phyloP scores from a whole-genome alignment of 2,329 filamentous ascomycete species.

The Phaeosphaeriaceae sp. region DNA sequence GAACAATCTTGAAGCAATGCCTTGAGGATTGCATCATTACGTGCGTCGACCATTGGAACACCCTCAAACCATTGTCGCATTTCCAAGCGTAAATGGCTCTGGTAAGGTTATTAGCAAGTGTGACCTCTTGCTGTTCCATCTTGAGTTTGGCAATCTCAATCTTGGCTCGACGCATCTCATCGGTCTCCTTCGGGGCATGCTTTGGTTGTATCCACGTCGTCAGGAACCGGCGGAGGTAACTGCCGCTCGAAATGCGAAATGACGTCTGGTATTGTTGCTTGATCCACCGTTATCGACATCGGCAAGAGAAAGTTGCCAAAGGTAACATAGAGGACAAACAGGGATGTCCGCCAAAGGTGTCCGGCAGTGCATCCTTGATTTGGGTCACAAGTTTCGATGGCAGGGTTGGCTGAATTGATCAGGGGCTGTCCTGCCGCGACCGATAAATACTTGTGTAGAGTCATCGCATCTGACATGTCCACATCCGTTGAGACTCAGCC shows the following conservation, averaged over 20 bases:
- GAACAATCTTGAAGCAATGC: conserved; percentile 86
- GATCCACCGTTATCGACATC: conserved; percentile 69
- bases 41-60: conserved; percentile 63
- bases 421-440: not conserved
- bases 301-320: conserved; percentile 87
- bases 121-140: conserved; percentile 61
- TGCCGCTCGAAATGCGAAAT: conserved; percentile 54
- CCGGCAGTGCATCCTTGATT: conserved; percentile 66
- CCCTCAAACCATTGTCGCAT: conserved; percentile 79
- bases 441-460: conserved; percentile 1
- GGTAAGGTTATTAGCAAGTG: conserved; percentile 55
- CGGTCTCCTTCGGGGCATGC: conserved; percentile 57
- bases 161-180: conserved; percentile 72
- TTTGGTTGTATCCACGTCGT: conserved; percentile 65
- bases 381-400: conserved; percentile 75
- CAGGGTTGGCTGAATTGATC: conserved; percentile 62
- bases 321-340: conserved; percentile 83
- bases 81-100: conserved; percentile 72
- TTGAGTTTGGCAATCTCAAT: conserved; percentile 68
- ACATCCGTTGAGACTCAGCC: conserved; percentile 40
- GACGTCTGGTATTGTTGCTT: conserved; percentile 79
- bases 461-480: conserved; percentile 49
- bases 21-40: conserved; percentile 69
- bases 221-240: conserved; percentile 58
- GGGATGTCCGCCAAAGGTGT: conserved; percentile 71